These are phyloP conservation scores for Umbelopsis isabellina DNA, from an alignment of 192 early-diverging fungal species.

Conservation along the genomic window DNA sequence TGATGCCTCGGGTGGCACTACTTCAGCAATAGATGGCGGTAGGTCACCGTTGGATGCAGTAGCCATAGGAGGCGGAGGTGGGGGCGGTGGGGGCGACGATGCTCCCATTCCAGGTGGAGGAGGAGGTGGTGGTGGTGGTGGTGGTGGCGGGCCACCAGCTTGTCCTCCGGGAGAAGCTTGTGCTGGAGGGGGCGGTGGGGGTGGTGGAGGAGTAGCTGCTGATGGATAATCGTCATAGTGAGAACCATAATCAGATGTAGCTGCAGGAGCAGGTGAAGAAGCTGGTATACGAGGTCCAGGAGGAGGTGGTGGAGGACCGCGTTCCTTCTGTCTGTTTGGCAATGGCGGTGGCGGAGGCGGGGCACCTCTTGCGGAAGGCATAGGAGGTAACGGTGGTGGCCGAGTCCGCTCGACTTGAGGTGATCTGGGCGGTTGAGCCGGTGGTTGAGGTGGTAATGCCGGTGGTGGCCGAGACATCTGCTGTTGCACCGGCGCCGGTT, in stretches of 20 bases:
- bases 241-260: constrained; percentile 32
- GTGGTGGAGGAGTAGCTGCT: constrained; percentile 43
- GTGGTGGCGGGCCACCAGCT: constrained; percentile 29
- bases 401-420: neutral
- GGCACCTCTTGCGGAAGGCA: constrained; percentile 39
- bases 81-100: constrained; percentile 19
- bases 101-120: neutral
- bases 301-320: constrained; percentile 15
- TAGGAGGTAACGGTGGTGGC: constrained; percentile 28
- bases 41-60: neutral
- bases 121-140: constrained; percentile 27
- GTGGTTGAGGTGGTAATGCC: constrained; percentile 8
- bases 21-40: constrained; percentile 13
- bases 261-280: constrained; percentile 23
- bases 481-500: neutral
- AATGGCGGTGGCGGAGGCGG: constrained; percentile 32
- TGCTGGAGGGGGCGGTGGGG: constrained; percentile 30
- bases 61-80: neutral
- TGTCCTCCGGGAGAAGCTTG: neutral
- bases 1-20: constrained; percentile 13
- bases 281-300: constrained; percentile 23
- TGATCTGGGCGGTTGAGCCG: constrained; percentile 8
- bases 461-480: constrained; percentile 13
- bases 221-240: constrained; percentile 28
- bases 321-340: constrained; percentile 25